Evolutionary conservation across 192 early-diverging fungal species (phyloP).

Genomic region (Gryganskiella cystojenkinii): DNA sequence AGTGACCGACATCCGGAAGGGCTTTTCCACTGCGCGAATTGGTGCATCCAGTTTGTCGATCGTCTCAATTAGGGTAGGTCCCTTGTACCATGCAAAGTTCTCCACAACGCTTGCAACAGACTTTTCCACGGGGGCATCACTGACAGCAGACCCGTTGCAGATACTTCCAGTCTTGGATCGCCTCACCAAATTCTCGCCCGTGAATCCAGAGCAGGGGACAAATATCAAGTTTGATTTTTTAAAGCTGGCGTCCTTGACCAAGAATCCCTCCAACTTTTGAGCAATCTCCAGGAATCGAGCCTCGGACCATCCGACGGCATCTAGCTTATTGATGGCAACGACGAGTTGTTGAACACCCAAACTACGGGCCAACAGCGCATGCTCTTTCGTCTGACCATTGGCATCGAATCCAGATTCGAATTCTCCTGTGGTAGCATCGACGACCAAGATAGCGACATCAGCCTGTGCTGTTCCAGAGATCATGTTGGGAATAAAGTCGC

Average conservation of each 20-base stretch:
- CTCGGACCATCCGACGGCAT: slow-evolving; percentile 88
- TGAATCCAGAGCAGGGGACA: slow-evolving; percentile 93
- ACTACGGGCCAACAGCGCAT: slow-evolving; percentile 90
- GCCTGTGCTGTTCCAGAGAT: slow-evolving; percentile 95
- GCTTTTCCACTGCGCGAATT: slow-evolving; percentile 76
- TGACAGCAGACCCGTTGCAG: slow-evolving; percentile 45
- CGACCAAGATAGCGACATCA: slow-evolving; percentile 94
- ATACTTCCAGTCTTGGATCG: slow-evolving; percentile 45
- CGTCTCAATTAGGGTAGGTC: slow-evolving; percentile 80
- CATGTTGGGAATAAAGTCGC: slow-evolving; percentile 99
- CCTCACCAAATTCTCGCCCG: slow-evolving; percentile 85
- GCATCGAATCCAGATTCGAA: slow-evolving; percentile 97
- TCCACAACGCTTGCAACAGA: slow-evolving; percentile 23
- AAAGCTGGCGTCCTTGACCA: slow-evolving; percentile 83
- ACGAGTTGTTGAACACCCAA: slow-evolving; percentile 94
- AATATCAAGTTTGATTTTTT: slow-evolving; percentile 76
- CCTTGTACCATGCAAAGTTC: slow-evolving; percentile 79
- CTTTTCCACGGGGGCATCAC: slow-evolving; percentile 13
- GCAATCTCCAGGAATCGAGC: slow-evolving; percentile 82
- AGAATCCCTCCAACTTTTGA: slow-evolving; percentile 72
- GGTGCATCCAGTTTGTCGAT: slow-evolving; percentile 84
- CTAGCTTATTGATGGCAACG: slow-evolving; percentile 97
- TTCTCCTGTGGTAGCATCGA: slow-evolving; percentile 87
- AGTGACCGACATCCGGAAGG: slow-evolving; percentile 86
- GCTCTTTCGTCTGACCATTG: slow-evolving; percentile 97